Percentiles rank a stretch among this genome's conserved stretches.
Evolutionary conservation across 2,329 filamentous ascomycete species (phyloP).

Genomic region (Fusarium sp.): DNA sequence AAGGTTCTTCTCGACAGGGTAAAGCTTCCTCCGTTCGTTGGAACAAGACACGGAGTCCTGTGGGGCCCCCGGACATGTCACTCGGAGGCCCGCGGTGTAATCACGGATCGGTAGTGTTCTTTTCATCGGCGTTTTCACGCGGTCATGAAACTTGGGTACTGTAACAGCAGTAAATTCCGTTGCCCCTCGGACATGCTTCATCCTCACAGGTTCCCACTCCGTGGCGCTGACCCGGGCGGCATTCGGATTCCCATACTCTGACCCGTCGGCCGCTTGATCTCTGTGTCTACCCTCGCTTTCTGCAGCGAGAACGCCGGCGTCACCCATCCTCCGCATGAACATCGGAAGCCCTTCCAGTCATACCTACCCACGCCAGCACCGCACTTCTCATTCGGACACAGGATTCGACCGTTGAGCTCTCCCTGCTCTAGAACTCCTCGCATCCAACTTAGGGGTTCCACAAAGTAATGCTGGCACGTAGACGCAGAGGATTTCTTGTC

Average conservation of each 20-base stretch:
- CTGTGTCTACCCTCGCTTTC: conserved; percentile 77
- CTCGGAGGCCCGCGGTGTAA: conserved; percentile 13
- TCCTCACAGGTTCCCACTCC: conserved; percentile 51
- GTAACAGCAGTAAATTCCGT: neutral
- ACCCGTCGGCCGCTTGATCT: conserved; percentile 40
- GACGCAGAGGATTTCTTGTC: conserved; percentile 30
- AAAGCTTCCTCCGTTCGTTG: neutral
- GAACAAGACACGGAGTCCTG: neutral
- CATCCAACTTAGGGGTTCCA: conserved; percentile 98
- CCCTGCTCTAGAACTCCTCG: conserved; percentile 82
- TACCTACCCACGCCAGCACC: conserved; percentile 89
- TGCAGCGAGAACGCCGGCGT: conserved; percentile 90
- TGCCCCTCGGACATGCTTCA: neutral
- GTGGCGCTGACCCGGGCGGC: conserved; percentile 58
- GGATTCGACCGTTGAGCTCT: conserved; percentile 82
- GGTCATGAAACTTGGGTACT: neutral
- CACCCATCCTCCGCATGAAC: conserved; percentile 90
- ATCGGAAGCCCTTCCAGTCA: conserved; percentile 94
- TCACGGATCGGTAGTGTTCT: conserved; percentile 14
- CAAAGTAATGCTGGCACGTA: conserved; percentile 84
- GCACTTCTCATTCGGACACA: conserved; percentile 83
- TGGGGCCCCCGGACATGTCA: conserved; percentile 12
- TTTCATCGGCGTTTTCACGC: neutral
- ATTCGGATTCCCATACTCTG: conserved; percentile 63
- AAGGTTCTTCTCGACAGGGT: neutral